These are phyloP conservation scores for Podaxis rugospora DNA, from an alignment of 768 basidiomycete genomes.

Conservation along the genomic window DNA sequence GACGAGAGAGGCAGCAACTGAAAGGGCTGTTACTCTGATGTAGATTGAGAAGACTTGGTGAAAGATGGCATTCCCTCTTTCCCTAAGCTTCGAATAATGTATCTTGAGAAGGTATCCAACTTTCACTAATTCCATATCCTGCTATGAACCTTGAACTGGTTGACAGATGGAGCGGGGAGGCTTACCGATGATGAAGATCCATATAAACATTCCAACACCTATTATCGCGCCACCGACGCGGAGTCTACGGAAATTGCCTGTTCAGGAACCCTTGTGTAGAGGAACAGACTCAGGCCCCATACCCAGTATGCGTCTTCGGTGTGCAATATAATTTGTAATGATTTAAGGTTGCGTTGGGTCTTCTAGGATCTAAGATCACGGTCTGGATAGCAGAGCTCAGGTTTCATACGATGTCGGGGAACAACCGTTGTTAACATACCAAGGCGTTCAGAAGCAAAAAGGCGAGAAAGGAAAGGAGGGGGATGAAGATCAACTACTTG, in stretches of 20 bases:
- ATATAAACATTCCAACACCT: not conserved
- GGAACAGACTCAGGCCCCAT: not conserved
- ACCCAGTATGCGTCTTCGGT: constrained; percentile 6
- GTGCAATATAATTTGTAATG: constrained; percentile 3
- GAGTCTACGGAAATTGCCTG: not conserved
- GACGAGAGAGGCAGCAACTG: not conserved
- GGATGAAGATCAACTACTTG: not conserved
- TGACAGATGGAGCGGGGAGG: too few species aligned
- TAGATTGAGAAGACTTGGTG: not conserved
- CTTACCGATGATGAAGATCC: constrained; percentile 8
- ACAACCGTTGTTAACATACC: not conserved
- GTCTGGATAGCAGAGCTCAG: not conserved
- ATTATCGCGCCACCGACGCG: constrained; percentile 7
- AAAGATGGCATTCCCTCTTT: not conserved
- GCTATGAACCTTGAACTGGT: not conserved
- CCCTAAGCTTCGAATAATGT: not conserved
- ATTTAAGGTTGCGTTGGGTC: not conserved
- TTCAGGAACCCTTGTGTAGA: not conserved
- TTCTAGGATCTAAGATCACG: not conserved
- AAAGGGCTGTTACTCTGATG: not conserved
- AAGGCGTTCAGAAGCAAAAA: constrained; percentile 5
- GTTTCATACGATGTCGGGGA: not conserved
- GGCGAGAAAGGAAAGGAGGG: not conserved
- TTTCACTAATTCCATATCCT: not conserved
- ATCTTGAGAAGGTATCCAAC: not conserved